A percentile compares a stretch with the other conserved stretches of the same genome.
Evolutionary conservation across 176 grass and related monocot genomes (phyloP).

Genomic region (Alopecurus myosuroides): DNA sequence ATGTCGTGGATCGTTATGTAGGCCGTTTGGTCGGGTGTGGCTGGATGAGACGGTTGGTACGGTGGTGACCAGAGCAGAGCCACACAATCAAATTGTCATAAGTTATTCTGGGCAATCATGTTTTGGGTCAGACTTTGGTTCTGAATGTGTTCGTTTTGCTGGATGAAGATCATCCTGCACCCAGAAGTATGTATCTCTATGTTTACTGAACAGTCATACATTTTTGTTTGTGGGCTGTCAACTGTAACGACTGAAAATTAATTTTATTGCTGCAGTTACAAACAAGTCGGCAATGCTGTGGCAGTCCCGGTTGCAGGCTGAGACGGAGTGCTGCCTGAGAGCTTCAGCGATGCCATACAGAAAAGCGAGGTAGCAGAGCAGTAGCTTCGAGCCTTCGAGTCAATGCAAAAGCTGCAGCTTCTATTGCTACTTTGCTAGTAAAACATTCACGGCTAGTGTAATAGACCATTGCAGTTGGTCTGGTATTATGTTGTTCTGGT

Average conservation of each 20-base stretch:
- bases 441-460: neutral
- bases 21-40: conserved; percentile 84
- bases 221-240: too few species aligned
- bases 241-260: neutral
- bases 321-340: conserved; percentile 26
- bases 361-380: neutral
- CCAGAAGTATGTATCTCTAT: conserved; percentile 34
- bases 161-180: conserved; percentile 64
- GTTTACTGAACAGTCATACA: too few species aligned
- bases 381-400: neutral
- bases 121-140: neutral
- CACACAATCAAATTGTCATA: conserved; percentile 38
- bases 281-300: too few species aligned
- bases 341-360: neutral
- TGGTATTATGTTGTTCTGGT: neutral
- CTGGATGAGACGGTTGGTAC: conserved; percentile 86
- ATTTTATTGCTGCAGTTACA: too few species aligned
- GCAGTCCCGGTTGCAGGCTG: too few species aligned
- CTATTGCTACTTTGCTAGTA: neutral
- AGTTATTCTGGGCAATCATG: too few species aligned
- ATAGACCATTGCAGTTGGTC: neutral
- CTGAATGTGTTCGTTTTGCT: neutral
- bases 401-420: neutral
- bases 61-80: conserved; percentile 72
- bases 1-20: neutral